phyloP scores from a whole-genome alignment of 78 protist species.

The Chrysochromulina tobinii region DNA sequence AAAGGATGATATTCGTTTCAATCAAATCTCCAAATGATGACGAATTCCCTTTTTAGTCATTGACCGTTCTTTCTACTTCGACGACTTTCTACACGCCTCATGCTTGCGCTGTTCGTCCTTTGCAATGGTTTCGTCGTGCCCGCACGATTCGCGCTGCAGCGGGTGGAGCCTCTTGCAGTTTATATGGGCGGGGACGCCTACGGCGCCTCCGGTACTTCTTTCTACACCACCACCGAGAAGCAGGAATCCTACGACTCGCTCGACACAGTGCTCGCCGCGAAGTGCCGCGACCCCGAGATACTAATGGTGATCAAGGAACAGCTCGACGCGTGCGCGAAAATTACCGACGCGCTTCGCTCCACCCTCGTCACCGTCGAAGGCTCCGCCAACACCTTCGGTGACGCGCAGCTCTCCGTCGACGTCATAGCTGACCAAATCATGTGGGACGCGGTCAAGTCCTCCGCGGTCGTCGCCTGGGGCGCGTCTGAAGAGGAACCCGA shows the following conservation, averaged over 20 bases:
- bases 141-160: too few species aligned
- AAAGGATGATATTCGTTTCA: too few species aligned
- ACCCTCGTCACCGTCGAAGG: conserved; percentile 31
- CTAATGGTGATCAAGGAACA: neutral
- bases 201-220: conserved; percentile 39
- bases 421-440: conserved; percentile 44
- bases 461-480: neutral
- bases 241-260: conserved; percentile 14
- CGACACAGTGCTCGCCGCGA: neutral
- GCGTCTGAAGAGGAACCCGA: conserved; percentile 44
- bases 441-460: conserved; percentile 21
- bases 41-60: too few species aligned
- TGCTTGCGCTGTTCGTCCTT: too few species aligned
- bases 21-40: too few species aligned
- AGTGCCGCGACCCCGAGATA: neutral
- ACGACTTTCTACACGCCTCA: too few species aligned
- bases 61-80: too few species aligned
- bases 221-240: conserved; percentile 16
- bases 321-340: conserved; percentile 28
- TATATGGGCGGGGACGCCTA: neutral
- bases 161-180: too few species aligned
- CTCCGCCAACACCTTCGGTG: conserved; percentile 22
- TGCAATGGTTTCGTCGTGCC: too few species aligned
- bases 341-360: conserved; percentile 37
- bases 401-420: conserved; percentile 48